These are phyloP conservation scores for Neoscytalidium dimidiatum DNA, from an alignment of 2,329 filamentous ascomycete genomes.

Conservation along the genomic window DNA sequence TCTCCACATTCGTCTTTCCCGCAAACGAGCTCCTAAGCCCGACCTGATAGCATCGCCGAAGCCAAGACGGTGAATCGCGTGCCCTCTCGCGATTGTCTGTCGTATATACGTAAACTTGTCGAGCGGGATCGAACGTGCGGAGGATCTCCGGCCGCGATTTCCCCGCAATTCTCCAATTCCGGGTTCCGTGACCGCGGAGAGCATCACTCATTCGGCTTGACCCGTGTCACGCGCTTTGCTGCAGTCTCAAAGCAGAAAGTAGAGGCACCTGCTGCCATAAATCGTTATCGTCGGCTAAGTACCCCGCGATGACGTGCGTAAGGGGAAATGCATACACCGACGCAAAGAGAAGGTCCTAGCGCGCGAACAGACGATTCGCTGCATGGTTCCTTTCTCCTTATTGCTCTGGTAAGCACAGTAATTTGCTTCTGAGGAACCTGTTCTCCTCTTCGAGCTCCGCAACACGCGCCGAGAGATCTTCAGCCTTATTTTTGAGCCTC, in stretches of 20 bases:
- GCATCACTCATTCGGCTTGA: not conserved
- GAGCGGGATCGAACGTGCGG: not conserved
- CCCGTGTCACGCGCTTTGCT: not conserved
- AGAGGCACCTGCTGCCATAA: not conserved
- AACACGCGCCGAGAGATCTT: slow-evolving; percentile 37
- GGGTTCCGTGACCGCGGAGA: not conserved
- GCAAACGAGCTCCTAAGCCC: not conserved
- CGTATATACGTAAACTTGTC: not conserved
- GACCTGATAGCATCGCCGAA: not conserved
- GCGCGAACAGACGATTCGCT: no score
- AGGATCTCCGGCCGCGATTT: not conserved
- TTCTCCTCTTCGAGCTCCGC: slow-evolving; percentile 44
- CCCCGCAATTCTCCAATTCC: not conserved
- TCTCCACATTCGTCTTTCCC: not conserved
- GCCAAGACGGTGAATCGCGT: not conserved
- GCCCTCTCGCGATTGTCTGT: not conserved
- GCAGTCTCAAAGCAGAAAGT: not conserved
- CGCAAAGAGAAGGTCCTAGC: no score
- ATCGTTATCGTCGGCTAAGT: not conserved
- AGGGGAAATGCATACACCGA: no score
- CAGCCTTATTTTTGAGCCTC: slow-evolving; percentile 41
- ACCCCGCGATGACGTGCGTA: no score
- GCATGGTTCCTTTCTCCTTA: no score
- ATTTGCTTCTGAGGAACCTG: slow-evolving; percentile 40
- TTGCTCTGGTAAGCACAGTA: no score